phyloP scores from a whole-genome alignment of 495 filamentous ascomycete species.

The Aspergillus incahuasiensis region DNA sequence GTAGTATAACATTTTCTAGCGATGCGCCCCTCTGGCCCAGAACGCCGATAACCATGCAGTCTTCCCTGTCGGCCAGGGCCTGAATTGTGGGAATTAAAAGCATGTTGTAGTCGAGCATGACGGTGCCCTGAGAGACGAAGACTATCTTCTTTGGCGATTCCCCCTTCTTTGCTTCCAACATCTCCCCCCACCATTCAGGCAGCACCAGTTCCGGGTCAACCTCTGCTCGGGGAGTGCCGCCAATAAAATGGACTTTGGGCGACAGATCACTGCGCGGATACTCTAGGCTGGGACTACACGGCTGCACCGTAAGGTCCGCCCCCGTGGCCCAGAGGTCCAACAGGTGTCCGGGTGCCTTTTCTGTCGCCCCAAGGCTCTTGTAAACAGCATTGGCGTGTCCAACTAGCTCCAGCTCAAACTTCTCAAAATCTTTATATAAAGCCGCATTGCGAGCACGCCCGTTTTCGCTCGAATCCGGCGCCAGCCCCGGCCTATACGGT shows the following conservation, averaged over 20 bases:
- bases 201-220: not conserved
- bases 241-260: slow-evolving; percentile 1
- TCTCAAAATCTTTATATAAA: not conserved
- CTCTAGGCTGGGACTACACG: slow-evolving; percentile 6
- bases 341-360: not conserved
- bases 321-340: not conserved
- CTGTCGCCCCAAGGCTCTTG: not conserved
- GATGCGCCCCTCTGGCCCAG: not conserved
- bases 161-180: not conserved
- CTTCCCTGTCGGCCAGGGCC: not conserved
- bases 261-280: slow-evolving; percentile 8
- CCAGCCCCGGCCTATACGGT: slow-evolving; percentile 3
- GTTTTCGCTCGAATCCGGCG: slow-evolving; percentile 1
- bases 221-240: not conserved
- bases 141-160: not conserved
- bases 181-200: not conserved
- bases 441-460: slow-evolving; percentile 4
- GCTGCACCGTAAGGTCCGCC: not conserved
- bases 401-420: not conserved
- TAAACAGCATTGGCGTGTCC: not conserved
- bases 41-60: not conserved
- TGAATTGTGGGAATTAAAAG: slow-evolving; percentile 4
- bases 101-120: slow-evolving; percentile 1
- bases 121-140: slow-evolving; percentile 5
- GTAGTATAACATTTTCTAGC: not conserved